Evolutionary conservation across 2,329 filamentous ascomycete species (phyloP).

Genomic region (Incumbomyces delicatus): DNA sequence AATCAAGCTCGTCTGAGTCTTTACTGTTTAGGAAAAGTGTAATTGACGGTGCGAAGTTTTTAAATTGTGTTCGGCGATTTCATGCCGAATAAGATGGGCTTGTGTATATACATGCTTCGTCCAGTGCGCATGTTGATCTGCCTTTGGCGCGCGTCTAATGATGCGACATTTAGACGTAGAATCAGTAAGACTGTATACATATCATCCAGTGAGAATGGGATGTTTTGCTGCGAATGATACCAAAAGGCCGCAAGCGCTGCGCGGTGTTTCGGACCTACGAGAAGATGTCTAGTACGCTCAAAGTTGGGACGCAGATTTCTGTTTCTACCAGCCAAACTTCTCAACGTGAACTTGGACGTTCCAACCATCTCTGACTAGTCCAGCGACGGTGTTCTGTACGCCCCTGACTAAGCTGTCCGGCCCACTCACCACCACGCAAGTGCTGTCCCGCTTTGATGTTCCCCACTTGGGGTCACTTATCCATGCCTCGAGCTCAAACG

Average conservation of each 20-base stretch:
- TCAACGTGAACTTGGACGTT: slow-evolving; percentile 49
- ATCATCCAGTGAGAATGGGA: no score
- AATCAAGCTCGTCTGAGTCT: neutral
- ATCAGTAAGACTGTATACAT: no score
- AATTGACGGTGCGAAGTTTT: no score
- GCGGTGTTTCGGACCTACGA: no score
- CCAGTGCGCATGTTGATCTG: neutral
- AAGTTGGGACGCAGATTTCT: neutral
- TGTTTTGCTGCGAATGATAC: no score
- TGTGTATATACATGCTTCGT: no score
- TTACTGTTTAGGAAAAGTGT: neutral
- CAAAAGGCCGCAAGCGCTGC: no score
- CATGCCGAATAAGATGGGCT: no score
- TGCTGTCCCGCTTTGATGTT: slow-evolving; percentile 22
- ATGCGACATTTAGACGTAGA: no score
- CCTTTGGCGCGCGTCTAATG: slow-evolving; percentile 3
- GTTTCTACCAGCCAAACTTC: slow-evolving; percentile 56
- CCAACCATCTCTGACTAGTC: slow-evolving; percentile 38
- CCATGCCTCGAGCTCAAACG: slow-evolving; percentile 18
- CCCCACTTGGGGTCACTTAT: slow-evolving; percentile 16
- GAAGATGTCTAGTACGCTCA: no score
- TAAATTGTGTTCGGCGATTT: neutral
- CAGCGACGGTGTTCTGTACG: slow-evolving; percentile 50
- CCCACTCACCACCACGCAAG: slow-evolving; percentile 51
- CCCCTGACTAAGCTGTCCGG: slow-evolving; percentile 52